Evolutionary conservation across 225 moss, liverwort and hornwort genomes (phyloP), one percentile per base, ranked within the genome.

Genomic region (Bryoerythrophyllum caledonicum): DNA sequence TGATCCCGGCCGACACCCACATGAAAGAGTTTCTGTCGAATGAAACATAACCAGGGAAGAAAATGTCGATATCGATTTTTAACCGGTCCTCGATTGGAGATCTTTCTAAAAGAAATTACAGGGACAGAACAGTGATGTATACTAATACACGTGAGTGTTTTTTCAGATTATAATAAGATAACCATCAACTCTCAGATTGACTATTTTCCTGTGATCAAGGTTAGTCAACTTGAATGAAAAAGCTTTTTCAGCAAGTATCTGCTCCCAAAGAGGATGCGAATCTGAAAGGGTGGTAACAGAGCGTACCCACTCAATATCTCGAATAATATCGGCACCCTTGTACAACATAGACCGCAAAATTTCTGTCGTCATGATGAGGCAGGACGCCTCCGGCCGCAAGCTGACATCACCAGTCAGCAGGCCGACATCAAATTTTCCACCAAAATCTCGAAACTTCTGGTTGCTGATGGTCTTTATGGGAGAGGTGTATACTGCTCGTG

Each of bases 401-500:
- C 97, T 99, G 46, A 99, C 97, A 84, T 99, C 97, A 71, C 97
- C 97, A 68, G 97, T 99, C 85, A 99, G 78, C 68, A 99, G 91
- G 60, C 97, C 97, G 37, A 99, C 97, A 85, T 99, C 97, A 61
- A 99, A 99, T 70, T 91, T 94, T 82, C 86, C 94, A 82, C 94
- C 93, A 71, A 99, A 99, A 83, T 99, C 97, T 68, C 97, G 89
- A 67, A 91, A 99, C 74, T 99, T 99, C 68, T 99, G 97, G 77
- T 99, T 99, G 86, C 97, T 99, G 77, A 99, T 99, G 32, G 97
- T 99, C 81, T 99, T 99, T 81, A 99, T 99, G 12, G 97, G 97
- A 68, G 97, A 99, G 35, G 97, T 99, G 41, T 99, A 99, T 16
- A 99, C 94, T 44, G 97, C 97, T 74, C 97, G 93, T 68, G 97